Percentiles rank a stretch among this genome's conserved stretches.
phyloP scores from a whole-genome alignment of 805 yeast genomes.

The Starmerella davenportii region DNA sequence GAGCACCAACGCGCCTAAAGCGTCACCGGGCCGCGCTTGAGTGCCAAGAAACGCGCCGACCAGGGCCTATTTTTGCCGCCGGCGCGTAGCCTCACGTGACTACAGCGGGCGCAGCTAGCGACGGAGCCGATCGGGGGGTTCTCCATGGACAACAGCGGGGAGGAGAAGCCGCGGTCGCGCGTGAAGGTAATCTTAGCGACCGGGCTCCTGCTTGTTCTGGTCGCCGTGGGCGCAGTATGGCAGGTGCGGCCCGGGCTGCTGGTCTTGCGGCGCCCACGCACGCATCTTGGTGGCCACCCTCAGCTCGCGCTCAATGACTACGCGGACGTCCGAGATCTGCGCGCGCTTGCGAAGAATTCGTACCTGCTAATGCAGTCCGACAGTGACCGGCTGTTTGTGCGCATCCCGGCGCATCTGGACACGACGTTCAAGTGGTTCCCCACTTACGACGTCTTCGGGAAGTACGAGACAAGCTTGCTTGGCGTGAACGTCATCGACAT shows the following conservation, averaged over 20 bases:
- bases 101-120: no score
- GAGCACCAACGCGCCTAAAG: no score
- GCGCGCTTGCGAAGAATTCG: slow-evolving; percentile 7
- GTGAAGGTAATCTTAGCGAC: no score
- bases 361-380: slow-evolving; percentile 25
- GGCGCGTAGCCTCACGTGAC: no score
- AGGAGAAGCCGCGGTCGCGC: no score
- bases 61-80: no score
- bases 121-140: no score
- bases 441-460: slow-evolving; percentile 23
- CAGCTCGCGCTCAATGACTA: background rate
- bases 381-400: slow-evolving; percentile 21
- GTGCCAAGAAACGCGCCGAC: no score
- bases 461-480: slow-evolving; percentile 19
- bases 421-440: slow-evolving; percentile 22
- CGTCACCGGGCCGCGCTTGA: no score
- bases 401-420: slow-evolving; percentile 23
- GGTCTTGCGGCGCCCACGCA: background rate
- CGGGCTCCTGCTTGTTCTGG: no score
- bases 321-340: background rate
- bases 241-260: background rate
- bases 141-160: no score
- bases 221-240: no score
- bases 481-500: slow-evolving; percentile 22
- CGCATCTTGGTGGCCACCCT: background rate